A percentile compares a stretch with the other conserved stretches of the same genome.
phyloP scores from a whole-genome alignment of 169 alveolate genomes.

The Eimeria mitis region DNA sequence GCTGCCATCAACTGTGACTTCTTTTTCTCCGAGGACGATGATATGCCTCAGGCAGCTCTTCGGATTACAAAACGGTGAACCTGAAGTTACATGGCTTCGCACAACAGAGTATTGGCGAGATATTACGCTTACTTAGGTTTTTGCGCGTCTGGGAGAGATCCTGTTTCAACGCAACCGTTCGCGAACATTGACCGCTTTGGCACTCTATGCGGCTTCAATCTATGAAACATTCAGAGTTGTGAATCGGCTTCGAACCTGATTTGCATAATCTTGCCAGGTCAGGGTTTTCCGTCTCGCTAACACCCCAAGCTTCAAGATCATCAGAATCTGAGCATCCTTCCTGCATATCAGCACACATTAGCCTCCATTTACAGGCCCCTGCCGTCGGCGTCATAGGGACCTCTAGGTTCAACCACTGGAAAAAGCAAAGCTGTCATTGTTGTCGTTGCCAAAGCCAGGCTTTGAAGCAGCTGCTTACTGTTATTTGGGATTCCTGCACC shows the following conservation, averaged over 20 bases:
- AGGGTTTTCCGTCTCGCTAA: conserved; percentile 52
- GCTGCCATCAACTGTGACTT: conserved; percentile 48
- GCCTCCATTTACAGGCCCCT: background rate
- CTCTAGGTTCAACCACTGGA: background rate
- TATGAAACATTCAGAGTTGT: background rate
- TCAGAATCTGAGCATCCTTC: conserved; percentile 78
- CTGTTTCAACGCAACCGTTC: background rate
- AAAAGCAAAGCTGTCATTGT: background rate
- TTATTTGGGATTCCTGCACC: conserved; percentile 71
- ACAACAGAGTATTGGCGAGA: background rate
- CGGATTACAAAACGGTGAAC: conserved; percentile 66
- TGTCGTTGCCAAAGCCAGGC: background rate
- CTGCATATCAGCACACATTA: conserved; percentile 5
- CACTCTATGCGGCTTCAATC: background rate
- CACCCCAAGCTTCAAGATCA: conserved; percentile 45
- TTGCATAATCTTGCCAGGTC: conserved; percentile 63
- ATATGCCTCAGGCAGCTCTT: conserved; percentile 62
- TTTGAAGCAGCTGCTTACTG: conserved; percentile 4
- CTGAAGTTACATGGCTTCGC: background rate
- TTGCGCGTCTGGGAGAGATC: background rate
- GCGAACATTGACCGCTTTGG: background rate
- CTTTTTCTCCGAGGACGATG: conserved; percentile 41
- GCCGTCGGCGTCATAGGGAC: background rate
- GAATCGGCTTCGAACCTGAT: conserved; percentile 10
- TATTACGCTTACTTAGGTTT: background rate